phyloP scores from a whole-genome alignment of 495 filamentous ascomycete genomes.

The Xylaria scruposa region DNA sequence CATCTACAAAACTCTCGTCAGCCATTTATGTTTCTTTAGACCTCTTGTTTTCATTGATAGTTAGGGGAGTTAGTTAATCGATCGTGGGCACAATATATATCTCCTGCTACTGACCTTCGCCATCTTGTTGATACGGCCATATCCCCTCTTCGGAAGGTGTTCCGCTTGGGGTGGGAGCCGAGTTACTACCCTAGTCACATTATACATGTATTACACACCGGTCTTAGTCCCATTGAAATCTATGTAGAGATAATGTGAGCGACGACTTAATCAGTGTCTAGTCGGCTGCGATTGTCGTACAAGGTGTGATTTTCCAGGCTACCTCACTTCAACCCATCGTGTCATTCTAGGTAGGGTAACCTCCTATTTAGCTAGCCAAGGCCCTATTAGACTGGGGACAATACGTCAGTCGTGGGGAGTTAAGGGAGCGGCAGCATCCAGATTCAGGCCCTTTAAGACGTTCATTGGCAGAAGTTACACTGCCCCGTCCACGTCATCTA shows the following conservation, averaged over 20 bases:
- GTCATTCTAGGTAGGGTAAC: not conserved
- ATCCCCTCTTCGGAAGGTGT: not conserved
- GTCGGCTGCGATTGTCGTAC: no score
- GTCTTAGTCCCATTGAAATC: not conserved
- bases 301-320: not conserved
- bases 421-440: not conserved
- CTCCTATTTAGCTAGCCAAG: not conserved
- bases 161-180: not conserved
- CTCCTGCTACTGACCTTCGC: not conserved
- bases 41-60: not conserved
- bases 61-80: not conserved
- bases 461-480: conserved; percentile 15
- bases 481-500: conserved; percentile 27
- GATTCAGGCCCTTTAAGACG: not conserved
- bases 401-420: not conserved
- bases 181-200: not conserved
- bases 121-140: not conserved
- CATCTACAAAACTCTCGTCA: conserved; percentile 44
- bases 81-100: not conserved
- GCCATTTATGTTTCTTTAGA: conserved; percentile 22
- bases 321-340: not conserved
- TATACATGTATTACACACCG: not conserved
- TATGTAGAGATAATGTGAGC: not conserved
- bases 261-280: no score
- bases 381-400: not conserved